These are phyloP conservation scores for Anastatica hierochuntica DNA, from an alignment of 345 rosid genomes.

Conservation along the genomic window DNA sequence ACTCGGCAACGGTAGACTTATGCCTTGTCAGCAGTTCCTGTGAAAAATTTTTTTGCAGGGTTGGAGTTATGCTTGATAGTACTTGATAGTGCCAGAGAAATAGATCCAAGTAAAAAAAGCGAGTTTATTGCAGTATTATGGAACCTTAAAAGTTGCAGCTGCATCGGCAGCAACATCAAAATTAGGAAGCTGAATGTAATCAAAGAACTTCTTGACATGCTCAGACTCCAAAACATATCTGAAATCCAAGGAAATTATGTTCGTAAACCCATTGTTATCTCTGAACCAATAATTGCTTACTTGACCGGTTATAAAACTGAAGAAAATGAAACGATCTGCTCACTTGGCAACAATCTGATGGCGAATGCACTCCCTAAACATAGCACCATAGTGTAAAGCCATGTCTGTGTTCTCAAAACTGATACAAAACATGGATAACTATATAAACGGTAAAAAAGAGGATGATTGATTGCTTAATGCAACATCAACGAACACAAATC, in stretches of 20 bases:
- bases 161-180: conserved; percentile 95
- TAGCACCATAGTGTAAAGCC: conserved; percentile 96
- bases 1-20: conserved; percentile 90
- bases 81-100: not conserved
- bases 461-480: too few species aligned
- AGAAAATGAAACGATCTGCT: conserved; percentile 18
- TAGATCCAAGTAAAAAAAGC: not conserved
- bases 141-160: conserved; percentile 92
- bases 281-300: not conserved
- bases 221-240: conserved; percentile 80
- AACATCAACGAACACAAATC: too few species aligned
- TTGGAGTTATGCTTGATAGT: too few species aligned
- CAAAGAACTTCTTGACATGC: conserved; percentile 72
- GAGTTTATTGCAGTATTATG: not conserved
- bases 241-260: conserved; percentile 12
- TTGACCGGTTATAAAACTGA: not conserved
- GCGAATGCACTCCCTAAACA: conserved; percentile 97
- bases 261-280: too few species aligned
- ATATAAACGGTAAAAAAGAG: not conserved
- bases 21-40: conserved; percentile 96
- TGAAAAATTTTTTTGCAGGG: conserved; percentile 7
- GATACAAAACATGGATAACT: conserved; percentile 14
- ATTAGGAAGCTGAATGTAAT: conserved; percentile 85
- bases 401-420: conserved; percentile 76
- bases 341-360: conserved; percentile 94